A percentile compares a stretch with the other conserved stretches of the same genome.
phyloP scores from a whole-genome alignment of 1,284 basidiomycete species.

The Trichosporon faecale region DNA sequence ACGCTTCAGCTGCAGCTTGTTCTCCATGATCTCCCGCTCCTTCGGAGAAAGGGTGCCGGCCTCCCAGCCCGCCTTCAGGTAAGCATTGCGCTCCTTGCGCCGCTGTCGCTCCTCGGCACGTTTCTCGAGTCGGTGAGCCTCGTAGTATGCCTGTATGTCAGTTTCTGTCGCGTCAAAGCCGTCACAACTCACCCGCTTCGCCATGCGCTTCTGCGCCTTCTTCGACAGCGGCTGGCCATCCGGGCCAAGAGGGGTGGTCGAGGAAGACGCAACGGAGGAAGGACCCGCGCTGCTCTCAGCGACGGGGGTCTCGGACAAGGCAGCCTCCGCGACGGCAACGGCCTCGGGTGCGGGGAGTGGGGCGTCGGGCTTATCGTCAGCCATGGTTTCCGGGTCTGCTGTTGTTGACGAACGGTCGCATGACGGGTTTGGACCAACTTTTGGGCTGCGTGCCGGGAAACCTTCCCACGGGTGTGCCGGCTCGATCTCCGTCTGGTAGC shows the following conservation, averaged over 20 bases:
- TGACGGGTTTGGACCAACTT: not conserved
- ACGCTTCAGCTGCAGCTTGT: slow-evolving; percentile 28
- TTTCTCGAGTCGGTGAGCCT: slow-evolving; percentile 35
- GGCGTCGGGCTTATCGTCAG: slow-evolving; percentile 2
- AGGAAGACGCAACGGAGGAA: not conserved
- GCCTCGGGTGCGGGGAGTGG: not conserved
- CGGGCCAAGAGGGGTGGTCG: not conserved
- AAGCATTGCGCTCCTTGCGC: slow-evolving; percentile 25
- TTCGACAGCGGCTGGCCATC: slow-evolving; percentile 19
- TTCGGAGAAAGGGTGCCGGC: slow-evolving; percentile 38
- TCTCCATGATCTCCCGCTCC: slow-evolving; percentile 33
- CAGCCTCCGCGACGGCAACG: not conserved
- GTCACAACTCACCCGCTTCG: slow-evolving; percentile 34
- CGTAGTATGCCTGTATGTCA: slow-evolving; percentile 20
- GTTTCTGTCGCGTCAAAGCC: not conserved
- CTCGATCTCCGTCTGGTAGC: not conserved
- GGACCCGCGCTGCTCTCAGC: not conserved
- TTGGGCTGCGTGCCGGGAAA: not conserved
- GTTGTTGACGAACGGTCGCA: not conserved
- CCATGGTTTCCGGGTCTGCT: not conserved
- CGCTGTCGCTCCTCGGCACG: slow-evolving; percentile 38
- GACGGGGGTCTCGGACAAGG: not conserved
- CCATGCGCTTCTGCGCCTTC: slow-evolving; percentile 42
- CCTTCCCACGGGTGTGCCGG: slow-evolving; percentile 2
- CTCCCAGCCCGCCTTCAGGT: slow-evolving; percentile 31